Conservation (phyloP, 306 rosid species). For the Rosa rugosa region DNA sequence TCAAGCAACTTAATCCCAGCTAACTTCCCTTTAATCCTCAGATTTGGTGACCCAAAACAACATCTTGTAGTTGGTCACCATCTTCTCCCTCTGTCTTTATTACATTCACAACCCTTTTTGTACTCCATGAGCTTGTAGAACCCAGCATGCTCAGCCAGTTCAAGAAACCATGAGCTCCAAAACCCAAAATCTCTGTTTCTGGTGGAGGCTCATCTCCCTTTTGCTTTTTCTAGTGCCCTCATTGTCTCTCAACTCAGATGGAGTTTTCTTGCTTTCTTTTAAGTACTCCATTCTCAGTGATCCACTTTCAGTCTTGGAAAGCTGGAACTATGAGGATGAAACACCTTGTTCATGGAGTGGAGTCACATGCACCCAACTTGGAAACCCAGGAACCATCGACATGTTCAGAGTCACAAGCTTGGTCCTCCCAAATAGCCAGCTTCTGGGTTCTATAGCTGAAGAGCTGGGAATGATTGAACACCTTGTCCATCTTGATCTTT, state of each 20-base stretch:
- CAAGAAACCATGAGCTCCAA: slow-evolving; percentile 43
- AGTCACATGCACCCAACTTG: slow-evolving; percentile 62
- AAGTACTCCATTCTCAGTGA: slow-evolving; percentile 75
- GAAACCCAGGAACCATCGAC: slow-evolving; percentile 37
- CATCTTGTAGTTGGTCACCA: slow-evolving; percentile 49
- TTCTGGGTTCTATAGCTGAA: slow-evolving; percentile 72
- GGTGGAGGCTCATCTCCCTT: slow-evolving; percentile 35
- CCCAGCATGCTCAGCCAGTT: slow-evolving; percentile 35
- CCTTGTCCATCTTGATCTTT: slow-evolving; percentile 79
- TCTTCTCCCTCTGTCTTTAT: slow-evolving; percentile 32
- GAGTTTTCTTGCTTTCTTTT: slow-evolving; percentile 62
- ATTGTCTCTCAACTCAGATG: slow-evolving; percentile 70
- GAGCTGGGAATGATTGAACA: slow-evolving; percentile 60
- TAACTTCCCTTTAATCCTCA: slow-evolving; percentile 14
- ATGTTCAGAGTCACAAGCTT: slow-evolving; percentile 67
- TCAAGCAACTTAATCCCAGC: slow-evolving; percentile 8
- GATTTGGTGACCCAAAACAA: slow-evolving; percentile 70
- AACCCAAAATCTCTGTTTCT: slow-evolving; percentile 33
- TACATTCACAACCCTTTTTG: slow-evolving; percentile 36
- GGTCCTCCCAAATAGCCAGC: slow-evolving; percentile 58
- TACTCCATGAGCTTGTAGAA: slow-evolving; percentile 46
- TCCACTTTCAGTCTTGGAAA: slow-evolving; percentile 58
- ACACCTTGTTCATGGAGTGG: slow-evolving; percentile 93
- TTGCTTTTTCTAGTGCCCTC: slow-evolving; percentile 28
- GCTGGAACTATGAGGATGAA: slow-evolving; percentile 65